phyloP scores from a whole-genome alignment of 306 rosid genomes.

The Ochetophila trinervis region DNA sequence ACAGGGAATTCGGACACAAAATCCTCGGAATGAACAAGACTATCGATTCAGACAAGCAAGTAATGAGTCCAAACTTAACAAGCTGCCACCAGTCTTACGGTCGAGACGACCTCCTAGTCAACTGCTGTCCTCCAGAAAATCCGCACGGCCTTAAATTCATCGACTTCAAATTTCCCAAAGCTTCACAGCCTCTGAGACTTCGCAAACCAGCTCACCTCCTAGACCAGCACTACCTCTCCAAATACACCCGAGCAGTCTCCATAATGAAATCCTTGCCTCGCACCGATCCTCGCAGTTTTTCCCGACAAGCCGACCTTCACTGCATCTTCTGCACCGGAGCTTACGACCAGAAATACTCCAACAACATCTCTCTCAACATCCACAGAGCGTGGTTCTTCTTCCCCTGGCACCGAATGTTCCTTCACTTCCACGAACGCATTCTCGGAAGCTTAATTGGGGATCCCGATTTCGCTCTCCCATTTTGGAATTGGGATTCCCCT shows the following conservation, averaged over 20 bases:
- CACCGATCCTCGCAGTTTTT: slow-evolving; percentile 26
- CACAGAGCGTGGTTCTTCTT: slow-evolving; percentile 20
- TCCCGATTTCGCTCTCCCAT: slow-evolving; percentile 24
- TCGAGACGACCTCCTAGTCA: slow-evolving; percentile 14
- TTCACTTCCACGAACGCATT: slow-evolving; percentile 26
- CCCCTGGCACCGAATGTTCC: slow-evolving; percentile 25
- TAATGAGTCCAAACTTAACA: slow-evolving; percentile 15
- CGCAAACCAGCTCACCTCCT: slow-evolving; percentile 11
- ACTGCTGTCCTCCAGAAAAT: slow-evolving; percentile 19
- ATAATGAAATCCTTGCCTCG: slow-evolving; percentile 23
- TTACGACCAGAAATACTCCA: slow-evolving; percentile 4
- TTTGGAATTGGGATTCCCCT: slow-evolving; percentile 32
- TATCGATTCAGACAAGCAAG: not conserved
- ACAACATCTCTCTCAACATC: not conserved
- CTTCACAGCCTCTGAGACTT: not conserved
- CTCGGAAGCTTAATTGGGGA: slow-evolving; percentile 22
- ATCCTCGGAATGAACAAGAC: not conserved
- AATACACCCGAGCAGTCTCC: slow-evolving; percentile 11
- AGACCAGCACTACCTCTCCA: slow-evolving; percentile 1
- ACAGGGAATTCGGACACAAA: slow-evolving; percentile 1
- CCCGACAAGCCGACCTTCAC: slow-evolving; percentile 20
- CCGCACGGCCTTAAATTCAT: not conserved
- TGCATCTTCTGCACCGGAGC: slow-evolving; percentile 29
- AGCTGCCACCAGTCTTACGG: slow-evolving; percentile 25
- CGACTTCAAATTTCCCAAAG: slow-evolving; percentile 9